A percentile compares a stretch with the other conserved stretches of the same genome.
Conservation (phyloP, 2,329 filamentous ascomycete genomes). For the Cytospora schulzeri region DNA sequence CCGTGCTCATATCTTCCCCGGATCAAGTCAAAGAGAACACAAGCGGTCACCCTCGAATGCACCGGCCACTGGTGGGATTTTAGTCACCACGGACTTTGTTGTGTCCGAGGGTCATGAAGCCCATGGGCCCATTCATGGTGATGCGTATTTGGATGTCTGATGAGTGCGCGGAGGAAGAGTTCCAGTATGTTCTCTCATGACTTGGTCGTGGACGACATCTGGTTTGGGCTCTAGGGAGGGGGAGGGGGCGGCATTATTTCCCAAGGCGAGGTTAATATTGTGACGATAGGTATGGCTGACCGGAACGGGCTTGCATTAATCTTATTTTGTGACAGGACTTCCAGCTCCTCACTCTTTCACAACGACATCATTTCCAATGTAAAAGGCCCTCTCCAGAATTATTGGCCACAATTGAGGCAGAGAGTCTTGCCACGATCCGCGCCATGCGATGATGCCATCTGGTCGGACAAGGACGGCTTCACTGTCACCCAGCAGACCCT, state of each 20-base stretch:
- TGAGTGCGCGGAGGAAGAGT: not conserved
- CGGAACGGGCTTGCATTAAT: not conserved
- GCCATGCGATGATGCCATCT: conserved; percentile 21
- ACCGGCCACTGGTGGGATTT: not conserved
- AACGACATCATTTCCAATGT: not conserved
- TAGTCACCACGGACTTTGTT: not conserved
- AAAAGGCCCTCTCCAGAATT: conserved; percentile 9
- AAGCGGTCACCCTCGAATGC: not conserved
- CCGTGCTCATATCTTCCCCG: not conserved
- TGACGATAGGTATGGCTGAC: not conserved
- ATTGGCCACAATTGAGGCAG: conserved; percentile 1
- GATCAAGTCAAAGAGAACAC: not conserved
- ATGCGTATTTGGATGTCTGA: not conserved
- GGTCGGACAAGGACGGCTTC: conserved; percentile 16
- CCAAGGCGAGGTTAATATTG: not conserved
- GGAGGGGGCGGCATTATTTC: not conserved
- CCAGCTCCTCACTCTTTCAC: not conserved
- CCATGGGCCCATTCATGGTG: not conserved
- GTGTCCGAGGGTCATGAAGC: not conserved
- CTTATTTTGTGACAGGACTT: no score
- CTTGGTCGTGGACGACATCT: not conserved
- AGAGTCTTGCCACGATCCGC: conserved; percentile 7
- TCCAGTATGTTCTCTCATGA: not conserved
- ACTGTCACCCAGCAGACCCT: not conserved
- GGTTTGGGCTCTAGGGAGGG: not conserved